Base-by-base conservation (phyloP, 169 alveolate species). In the Plasmodium knowlesi region DNA sequence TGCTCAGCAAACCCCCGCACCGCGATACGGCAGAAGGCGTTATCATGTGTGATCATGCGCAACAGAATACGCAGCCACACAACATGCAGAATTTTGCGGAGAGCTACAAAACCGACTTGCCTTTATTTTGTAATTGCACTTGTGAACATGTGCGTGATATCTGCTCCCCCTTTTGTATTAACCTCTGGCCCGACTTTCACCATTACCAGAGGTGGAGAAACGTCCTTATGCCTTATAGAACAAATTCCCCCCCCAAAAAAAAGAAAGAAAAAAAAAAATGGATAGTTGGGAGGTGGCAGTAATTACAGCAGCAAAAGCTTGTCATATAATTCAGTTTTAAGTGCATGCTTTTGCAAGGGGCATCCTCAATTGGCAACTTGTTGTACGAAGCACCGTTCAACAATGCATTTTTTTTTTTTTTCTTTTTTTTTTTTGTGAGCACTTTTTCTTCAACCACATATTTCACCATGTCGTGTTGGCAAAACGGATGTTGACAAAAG, bases 401-500 rank as follows among this genome's bases (percentile, higher is more conserved):
- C 41, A 84, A 70, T 9, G 83, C 39, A 84, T 71, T 67, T 46
- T 46, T 46, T 12, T 46, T 46, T 46, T 41, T 41, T 0, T 61
- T 61, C n/a, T 61, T 61, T 61, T 83, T 61, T 16, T 84, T 71
- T 84, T 70, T 70, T 37, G 37, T 84, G 46, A 54, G 37, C 37
- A 37, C 34, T 82, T 82, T 37, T 73, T 85, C 54, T 74, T 85
- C 70, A 85, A 74, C 93, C 93, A 85, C 93, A 74, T 85, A 34
- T 74, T 74, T 41, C 70, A 72, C 79, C 84, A 46, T 54, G 61
- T 28, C 50, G 67, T 74, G 41, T n/a, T 57, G 32, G 71, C 14
- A 25, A 78, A 74, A 85, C 74, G 37, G 46, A 85, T 19, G 84
- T 54, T 84, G 92, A 70, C 61, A 14, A 34, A 70, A 70, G 74